Conservation (phyloP, 306 rosid genomes). For the Lupinus albus region DNA sequence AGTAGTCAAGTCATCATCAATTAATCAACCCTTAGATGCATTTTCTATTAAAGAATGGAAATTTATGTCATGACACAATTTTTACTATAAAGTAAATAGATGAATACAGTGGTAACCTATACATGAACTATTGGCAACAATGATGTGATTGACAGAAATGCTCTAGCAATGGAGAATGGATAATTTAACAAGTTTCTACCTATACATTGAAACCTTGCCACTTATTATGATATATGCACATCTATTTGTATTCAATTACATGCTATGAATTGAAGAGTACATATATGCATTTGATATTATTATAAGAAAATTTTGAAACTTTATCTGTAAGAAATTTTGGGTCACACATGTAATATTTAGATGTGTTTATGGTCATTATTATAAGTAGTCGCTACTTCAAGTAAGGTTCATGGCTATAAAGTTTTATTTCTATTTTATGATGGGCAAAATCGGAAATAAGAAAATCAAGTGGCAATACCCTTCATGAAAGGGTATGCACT, state of each 20-base stretch:
- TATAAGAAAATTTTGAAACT: no score
- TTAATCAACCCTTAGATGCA: constrained; percentile 79
- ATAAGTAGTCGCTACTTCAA: no score
- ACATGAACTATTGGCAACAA: constrained; percentile 49
- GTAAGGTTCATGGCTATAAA: no score
- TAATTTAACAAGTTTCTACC: constrained; percentile 59
- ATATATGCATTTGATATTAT: no score
- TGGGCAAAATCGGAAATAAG: no score
- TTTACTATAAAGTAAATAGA: constrained; percentile 21
- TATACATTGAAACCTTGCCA: constrained; percentile 59
- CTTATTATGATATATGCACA: constrained; percentile 49
- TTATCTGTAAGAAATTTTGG: no score
- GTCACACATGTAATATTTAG: no score
- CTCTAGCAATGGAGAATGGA: constrained; percentile 68
- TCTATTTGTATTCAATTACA: constrained; percentile 51
- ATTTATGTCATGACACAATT: constrained; percentile 18
- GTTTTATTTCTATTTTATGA: no score
- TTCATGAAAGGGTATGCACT: no score
- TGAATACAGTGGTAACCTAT: constrained; percentile 44
- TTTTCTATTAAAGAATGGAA: constrained; percentile 65
- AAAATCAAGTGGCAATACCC: no score
- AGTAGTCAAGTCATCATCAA: constrained; percentile 11
- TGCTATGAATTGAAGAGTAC: constrained; percentile 50
- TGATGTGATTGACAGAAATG: constrained; percentile 56
- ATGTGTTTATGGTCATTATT: no score